Base-by-base conservation (phyloP, 257 asterid genomes). In the Nyctanthes arbortristis region DNA sequence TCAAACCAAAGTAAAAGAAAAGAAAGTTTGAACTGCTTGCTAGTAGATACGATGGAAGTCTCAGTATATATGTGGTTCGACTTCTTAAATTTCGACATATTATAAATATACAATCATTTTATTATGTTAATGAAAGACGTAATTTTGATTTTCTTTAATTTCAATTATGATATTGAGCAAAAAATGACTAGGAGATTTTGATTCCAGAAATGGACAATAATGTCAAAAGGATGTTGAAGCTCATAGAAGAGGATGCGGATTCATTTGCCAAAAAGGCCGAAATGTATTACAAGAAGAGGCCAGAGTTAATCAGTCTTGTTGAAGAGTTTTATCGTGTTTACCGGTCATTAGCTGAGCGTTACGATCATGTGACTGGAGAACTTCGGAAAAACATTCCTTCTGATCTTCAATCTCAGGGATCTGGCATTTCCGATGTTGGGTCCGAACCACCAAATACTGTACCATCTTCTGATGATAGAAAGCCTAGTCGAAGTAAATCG, bases 341-440 rank as follows among this genome's bases (percentile, higher is more conserved):
- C 39, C 84, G 91, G 3, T 82, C 89, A 4, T 76, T 89, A 66
- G 95, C 96, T 0, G 96, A 89, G 68, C 80, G 88, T 39, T 87
- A 84, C 13, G 95, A 87, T 71, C 67, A 80, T 7, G 92, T 87
- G 20, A 85, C 89, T 0, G 91, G 95, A 11, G 95, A 89, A 34
- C 83, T 89, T 4, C 82, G 80, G 40, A 85, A 75, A 59, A 89
- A 63, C 54, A 74, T 91, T 16, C 97, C 99, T 39, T 81, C 90
- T 0, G 99, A 94, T 81, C 88, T 94, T 72, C 97, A 84, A 72
- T 94, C 99, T 56, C 96, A 91, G 66, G 89, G 95, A 62, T 94
- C 99, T 0, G 93, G 97, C 54, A 58, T 86, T 25, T 91, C 97
- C 2, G 97, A 92, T 22, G 75, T 59, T 4, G 85, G 94, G 43